Base-by-base conservation (phyloP, 2,329 filamentous ascomycete species). In the Chalaropsis ovoidea region DNA sequence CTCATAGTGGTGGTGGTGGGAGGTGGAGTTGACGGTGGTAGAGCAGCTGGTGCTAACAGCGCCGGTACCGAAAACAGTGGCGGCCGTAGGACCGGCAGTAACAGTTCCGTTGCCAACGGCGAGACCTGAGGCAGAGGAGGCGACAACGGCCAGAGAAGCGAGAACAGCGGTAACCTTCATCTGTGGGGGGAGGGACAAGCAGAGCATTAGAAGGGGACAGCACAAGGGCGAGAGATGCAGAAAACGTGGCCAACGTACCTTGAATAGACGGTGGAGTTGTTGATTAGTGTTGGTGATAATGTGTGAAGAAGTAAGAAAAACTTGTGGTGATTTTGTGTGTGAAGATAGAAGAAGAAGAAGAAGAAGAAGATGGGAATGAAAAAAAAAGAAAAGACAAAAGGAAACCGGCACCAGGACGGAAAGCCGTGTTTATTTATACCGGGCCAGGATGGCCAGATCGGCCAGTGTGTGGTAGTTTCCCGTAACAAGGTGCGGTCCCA, bases 401-500 rank as follows among this genome's bases (percentile, higher is more conserved):
- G 17, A 47, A 62, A n/a, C 19, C 3, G 17, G 13, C 41, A 43
- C n/a, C 13, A 15, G 17, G 22, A 15, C 22, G 41, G 5, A 11
- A n/a, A 35, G n/a, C 6, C 8, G 17, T 62, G 31, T 47, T 45
- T 47, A 62, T 62, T 62, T 62, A 47, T 62, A 62, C 58, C 39
- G 58, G 17, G 47, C 10, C 15, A 27, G 47, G 8, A 52, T n/a
- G n/a, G 19, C 47, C 22, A 24, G 19, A 15, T 56, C 27, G 27
- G 17, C 17, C n/a, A 58, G n/a, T 8, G 17, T 17, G 54, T 17
- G 5, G 54, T 19, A 58, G 54, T 35, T 58, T 13, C 54, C 54
- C 24, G 27, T 13, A 31, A 58, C 54, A 0, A 35, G 17, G 8
- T n/a, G 24, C 31, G 19, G 24, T 13, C 27, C 24, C 27, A 35